A percentile compares a stretch with the other conserved stretches of the same genome.
Conservation (phyloP, 208 protist genomes). For the Herpetomonas tarakana region DNA sequence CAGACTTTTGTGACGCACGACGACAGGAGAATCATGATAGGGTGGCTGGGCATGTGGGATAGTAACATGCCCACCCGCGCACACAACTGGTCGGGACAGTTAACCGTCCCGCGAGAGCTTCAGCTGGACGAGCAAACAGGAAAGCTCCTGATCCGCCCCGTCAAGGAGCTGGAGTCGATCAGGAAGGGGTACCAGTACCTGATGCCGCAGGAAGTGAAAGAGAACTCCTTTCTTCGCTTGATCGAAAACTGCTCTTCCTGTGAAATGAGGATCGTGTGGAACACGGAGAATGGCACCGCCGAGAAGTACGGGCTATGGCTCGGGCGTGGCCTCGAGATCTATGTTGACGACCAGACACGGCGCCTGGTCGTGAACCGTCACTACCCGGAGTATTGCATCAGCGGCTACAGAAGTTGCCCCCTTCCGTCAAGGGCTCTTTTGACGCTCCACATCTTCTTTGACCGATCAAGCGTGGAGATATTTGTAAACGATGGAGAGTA, state of each 20-base stretch:
- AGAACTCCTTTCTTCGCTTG: constrained; percentile 28
- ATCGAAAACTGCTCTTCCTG: constrained; percentile 31
- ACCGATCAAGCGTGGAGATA: constrained; percentile 51
- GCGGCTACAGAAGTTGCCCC: constrained; percentile 47
- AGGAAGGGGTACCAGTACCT: constrained; percentile 31
- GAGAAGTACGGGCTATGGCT: constrained; percentile 69
- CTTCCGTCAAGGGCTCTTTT: constrained; percentile 21
- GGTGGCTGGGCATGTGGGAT: constrained; percentile 61
- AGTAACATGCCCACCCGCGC: constrained; percentile 43
- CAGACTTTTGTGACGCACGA: constrained; percentile 34
- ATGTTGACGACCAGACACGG: constrained; percentile 32
- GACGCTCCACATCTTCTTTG: constrained; percentile 43
- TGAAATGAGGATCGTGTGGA: constrained; percentile 38
- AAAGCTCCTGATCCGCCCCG: constrained; percentile 24
- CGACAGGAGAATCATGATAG: constrained; percentile 39
- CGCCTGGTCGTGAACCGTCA: constrained; percentile 47
- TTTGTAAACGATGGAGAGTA: constrained; percentile 56
- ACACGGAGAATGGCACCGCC: constrained; percentile 28
- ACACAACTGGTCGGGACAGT: constrained; percentile 46
- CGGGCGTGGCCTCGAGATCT: constrained; percentile 42
- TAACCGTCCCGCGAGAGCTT: constrained; percentile 39
- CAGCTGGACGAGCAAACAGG: constrained; percentile 30
- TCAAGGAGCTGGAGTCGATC: constrained; percentile 36
- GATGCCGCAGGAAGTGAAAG: constrained; percentile 15
- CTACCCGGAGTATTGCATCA: constrained; percentile 48